Base-by-base conservation (phyloP, 345 rosid species). In the Gossypium stocksii region DNA sequence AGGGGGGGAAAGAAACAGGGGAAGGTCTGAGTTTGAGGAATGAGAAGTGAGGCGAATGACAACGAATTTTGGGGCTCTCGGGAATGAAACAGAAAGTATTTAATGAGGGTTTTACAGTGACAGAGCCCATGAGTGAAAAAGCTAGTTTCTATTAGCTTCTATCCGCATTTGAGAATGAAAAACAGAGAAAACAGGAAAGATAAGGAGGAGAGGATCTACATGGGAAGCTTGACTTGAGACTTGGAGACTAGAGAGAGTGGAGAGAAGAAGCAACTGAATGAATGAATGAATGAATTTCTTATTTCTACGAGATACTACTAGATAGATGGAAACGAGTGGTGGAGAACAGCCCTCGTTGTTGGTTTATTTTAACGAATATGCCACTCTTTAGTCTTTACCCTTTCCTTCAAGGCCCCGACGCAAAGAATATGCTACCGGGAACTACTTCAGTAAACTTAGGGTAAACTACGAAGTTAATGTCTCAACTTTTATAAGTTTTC, bases 61-160 rank as follows among this genome's bases (percentile, higher is more conserved):
- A 60, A 56, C 38, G 43, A 25, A 72, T 44, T 49, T 16, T 45
- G 65, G 69, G 20, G 74, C 45, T 77, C 54, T 73, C 60, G 41
- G 80, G 69, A 54, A 23, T 74, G 56, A 82, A 76, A 41, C 62
- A 64, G 72, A 83, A 76, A 66, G 79, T 70, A 71, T 27, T 75
- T 54, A 71, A 82, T 13, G 80, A 48, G 63, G 87, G 83, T 44
- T 77, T 89, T 43, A 81, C 48, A 14, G 79, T 80, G 19, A 86
- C 48, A 45, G 85, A 76, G 80, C 77, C 86, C 97, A 87, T 89
- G 76, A 72, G 71, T 34, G 41, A 34, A 80, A 71, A 43, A 44
- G 73, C 58, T 29, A 38, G 22, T 7, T 27, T 54, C 49, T 16
- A 27, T 62, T 34, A 22, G 80, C 67, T 23, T 34, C 74, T 61